Evolutionary conservation across 192 early-diverging fungal species (phyloP).

Genomic region (Entomortierella parvispora): DNA sequence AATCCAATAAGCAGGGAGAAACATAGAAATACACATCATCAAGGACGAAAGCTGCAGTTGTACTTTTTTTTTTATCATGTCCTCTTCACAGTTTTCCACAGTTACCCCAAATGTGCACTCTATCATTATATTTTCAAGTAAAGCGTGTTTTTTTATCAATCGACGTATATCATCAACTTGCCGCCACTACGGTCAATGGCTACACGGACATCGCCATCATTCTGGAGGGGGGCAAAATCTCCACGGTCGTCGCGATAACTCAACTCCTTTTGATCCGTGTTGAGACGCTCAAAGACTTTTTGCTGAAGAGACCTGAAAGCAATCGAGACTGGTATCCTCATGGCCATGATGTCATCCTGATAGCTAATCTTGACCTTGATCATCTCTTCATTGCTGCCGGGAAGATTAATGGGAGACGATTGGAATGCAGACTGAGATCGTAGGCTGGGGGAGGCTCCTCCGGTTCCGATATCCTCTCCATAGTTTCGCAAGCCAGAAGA

Average conservation of each 20-base stretch:
- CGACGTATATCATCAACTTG: conserved; percentile 59
- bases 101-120: too few relatives aligned
- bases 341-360: conserved; percentile 77
- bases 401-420: neutral
- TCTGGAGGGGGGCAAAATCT: conserved; percentile 40
- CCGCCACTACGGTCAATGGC: conserved; percentile 55
- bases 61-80: conserved; percentile 1
- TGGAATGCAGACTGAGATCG: conserved; percentile 45
- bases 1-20: conserved; percentile 56
- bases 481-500: conserved; percentile 18
- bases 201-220: conserved; percentile 54
- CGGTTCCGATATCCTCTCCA: conserved; percentile 22
- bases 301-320: conserved; percentile 64
- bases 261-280: conserved; percentile 9
- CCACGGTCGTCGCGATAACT: conserved; percentile 47
- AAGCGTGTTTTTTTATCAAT: conserved; percentile 13
- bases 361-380: conserved; percentile 81
- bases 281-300: conserved; percentile 69
- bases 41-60: too few relatives aligned
- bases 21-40: too few relatives aligned
- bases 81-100: too few relatives aligned
- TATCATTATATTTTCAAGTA: neutral
- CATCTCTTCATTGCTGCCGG: conserved; percentile 17
- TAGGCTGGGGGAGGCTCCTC: conserved; percentile 33
- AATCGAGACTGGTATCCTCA: conserved; percentile 70